Conservation (phyloP, 192 early-diverging fungal genomes). For the Phycomyces blakesleeanus region DNA sequence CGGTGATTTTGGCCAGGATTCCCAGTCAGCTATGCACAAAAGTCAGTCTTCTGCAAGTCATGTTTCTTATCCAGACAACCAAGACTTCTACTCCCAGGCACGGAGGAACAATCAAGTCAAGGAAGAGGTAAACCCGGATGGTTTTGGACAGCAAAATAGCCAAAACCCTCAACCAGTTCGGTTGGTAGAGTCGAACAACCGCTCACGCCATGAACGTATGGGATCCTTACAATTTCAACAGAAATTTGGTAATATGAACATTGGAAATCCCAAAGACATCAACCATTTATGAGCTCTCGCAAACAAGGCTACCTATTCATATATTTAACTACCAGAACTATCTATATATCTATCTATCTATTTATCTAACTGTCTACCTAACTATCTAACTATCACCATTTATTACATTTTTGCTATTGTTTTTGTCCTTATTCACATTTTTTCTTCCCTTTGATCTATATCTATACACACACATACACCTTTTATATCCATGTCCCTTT, state of each 20-base stretch:
- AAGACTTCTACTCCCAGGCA: not conserved
- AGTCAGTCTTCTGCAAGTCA: not conserved
- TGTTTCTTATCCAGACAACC: not conserved
- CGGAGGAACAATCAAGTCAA: not conserved
- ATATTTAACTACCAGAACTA: no score
- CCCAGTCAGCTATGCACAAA: not conserved
- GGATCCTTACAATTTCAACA: conserved; percentile 31
- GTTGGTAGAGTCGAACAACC: not conserved
- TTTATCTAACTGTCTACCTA: no score
- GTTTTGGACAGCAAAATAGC: not conserved
- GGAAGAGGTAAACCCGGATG: not conserved
- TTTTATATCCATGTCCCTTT: no score
- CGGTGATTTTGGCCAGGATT: conserved; percentile 12
- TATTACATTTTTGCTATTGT: no score
- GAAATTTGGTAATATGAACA: conserved; percentile 26
- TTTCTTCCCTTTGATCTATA: no score
- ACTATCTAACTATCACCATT: no score
- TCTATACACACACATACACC: no score
- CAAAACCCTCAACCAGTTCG: not conserved
- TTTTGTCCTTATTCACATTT: no score
- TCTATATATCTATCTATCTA: no score
- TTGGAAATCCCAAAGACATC: conserved; percentile 3
- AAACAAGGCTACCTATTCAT: no score
- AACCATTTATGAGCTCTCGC: not conserved
- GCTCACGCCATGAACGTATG: conserved; percentile 20